These are phyloP conservation scores for Ichthyophthirius multifiliis DNA, from an alignment of 169 alveolate species.

Conservation along the genomic window DNA sequence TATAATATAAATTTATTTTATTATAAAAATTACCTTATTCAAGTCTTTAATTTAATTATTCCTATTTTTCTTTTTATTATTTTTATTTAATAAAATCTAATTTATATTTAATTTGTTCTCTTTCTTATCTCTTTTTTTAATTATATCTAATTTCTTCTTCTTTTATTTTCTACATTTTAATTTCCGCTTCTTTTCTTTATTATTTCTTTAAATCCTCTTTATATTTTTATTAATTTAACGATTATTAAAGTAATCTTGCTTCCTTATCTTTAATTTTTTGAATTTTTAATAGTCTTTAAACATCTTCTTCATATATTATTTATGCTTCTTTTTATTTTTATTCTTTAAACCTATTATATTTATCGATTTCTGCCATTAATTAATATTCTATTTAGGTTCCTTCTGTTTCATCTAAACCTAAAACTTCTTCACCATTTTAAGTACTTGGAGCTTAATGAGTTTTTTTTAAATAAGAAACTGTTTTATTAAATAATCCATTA, in stretches of 20 bases:
- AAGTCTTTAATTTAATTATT: background rate
- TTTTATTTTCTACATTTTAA: background rate
- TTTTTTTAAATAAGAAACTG: background rate
- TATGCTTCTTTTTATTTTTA: background rate
- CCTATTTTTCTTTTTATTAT: background rate
- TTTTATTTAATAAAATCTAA: background rate
- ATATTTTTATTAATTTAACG: background rate
- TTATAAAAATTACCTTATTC: background rate
- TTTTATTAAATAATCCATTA: background rate
- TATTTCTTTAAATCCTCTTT: background rate
- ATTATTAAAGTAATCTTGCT: background rate
- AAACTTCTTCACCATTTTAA: background rate
- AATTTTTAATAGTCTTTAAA: background rate
- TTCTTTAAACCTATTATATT: slow-evolving; percentile 5
- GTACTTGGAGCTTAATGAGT: background rate
- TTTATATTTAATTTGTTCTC: background rate
- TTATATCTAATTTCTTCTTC: background rate
- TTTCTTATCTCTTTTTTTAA: background rate
- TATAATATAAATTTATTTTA: background rate
- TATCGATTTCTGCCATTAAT: background rate
- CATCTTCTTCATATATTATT: background rate
- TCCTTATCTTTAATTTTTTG: background rate
- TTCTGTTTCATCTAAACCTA: background rate
- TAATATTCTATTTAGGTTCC: background rate
- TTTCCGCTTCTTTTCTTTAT: background rate